Conservation (phyloP, 2,329 filamentous ascomycete species). For the Aspergillus sp. region DNA sequence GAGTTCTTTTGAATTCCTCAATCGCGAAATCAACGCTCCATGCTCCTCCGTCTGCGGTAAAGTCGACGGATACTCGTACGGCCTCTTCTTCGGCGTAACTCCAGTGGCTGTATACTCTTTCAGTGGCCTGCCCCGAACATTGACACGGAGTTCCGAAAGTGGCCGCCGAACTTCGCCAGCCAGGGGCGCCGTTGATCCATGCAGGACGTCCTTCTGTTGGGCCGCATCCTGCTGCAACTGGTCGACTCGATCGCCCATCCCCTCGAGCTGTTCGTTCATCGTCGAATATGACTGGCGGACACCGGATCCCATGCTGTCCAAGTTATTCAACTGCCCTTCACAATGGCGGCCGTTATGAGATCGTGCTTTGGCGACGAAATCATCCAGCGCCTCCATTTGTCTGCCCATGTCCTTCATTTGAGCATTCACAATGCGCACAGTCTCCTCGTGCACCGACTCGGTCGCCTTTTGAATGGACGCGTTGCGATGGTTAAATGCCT, state of each 20-base stretch:
- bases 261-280: constrained; percentile 60
- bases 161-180: constrained; percentile 54
- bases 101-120: constrained; percentile 80
- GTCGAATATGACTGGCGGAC: constrained; percentile 65
- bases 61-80: constrained; percentile 70
- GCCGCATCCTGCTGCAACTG: constrained; percentile 60
- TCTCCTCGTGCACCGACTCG: constrained; percentile 81
- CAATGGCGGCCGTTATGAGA: constrained; percentile 73
- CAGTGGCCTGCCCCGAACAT: constrained; percentile 56
- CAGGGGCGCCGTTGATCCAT: constrained; percentile 54
- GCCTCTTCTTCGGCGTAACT: constrained; percentile 68
- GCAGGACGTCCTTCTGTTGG: constrained; percentile 49
- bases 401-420: constrained; percentile 77
- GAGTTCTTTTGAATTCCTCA: constrained; percentile 35
- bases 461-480: constrained; percentile 75
- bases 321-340: constrained; percentile 55
- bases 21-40: constrained; percentile 45
- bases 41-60: constrained; percentile 67
- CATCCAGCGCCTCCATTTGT: constrained; percentile 85
- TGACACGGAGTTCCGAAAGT: constrained; percentile 59
- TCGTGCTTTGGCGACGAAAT: constrained; percentile 75
- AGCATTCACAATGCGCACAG: constrained; percentile 76
- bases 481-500: constrained; percentile 69
- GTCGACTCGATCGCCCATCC: constrained; percentile 58
- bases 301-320: constrained; percentile 56